Conservation (phyloP, 768 basidiomycete genomes). For the Amanita jacksonii region DNA sequence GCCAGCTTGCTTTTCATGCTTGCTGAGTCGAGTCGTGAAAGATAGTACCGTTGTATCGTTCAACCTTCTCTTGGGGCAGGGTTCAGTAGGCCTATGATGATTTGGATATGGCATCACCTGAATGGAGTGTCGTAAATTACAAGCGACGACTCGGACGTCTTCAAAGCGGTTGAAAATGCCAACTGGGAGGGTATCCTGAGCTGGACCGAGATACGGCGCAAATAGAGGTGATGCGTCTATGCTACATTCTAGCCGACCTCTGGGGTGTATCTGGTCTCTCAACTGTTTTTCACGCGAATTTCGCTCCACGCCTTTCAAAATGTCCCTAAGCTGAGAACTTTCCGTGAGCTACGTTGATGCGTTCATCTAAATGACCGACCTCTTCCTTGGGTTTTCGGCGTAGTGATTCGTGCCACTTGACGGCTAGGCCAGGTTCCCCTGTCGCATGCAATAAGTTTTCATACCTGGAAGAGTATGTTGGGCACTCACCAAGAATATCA, state of each 20-base stretch:
- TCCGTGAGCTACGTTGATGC: not conserved
- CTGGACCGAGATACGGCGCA: constrained; percentile 22
- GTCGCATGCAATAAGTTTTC: not conserved
- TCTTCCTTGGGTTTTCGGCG: constrained; percentile 37
- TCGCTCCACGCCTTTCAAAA: constrained; percentile 30
- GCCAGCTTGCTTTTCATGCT: constrained; percentile 16
- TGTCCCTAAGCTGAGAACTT: constrained; percentile 32
- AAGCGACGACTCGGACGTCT: constrained; percentile 24
- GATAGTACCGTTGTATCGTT: constrained; percentile 33
- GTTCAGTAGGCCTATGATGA: not conserved
- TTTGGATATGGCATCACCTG: constrained; percentile 24
- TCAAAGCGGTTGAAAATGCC: constrained; percentile 25
- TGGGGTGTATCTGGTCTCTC: constrained; percentile 32
- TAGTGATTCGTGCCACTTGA: constrained; percentile 35
- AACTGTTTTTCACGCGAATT: constrained; percentile 27
- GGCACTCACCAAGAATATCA: constrained; percentile 53
- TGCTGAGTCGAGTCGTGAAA: constrained; percentile 29
- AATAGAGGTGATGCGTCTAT: constrained; percentile 44
- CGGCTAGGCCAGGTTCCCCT: constrained; percentile 29
- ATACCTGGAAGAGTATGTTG: not conserved
- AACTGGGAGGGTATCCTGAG: constrained; percentile 18
- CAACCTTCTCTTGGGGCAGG: constrained; percentile 33
- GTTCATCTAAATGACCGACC: constrained; percentile 21
- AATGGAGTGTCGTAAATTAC: constrained; percentile 33
- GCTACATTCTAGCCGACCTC: constrained; percentile 33